Conservation (phyloP, 176 grass and related monocot genomes). For the Carex cristatella region DNA sequence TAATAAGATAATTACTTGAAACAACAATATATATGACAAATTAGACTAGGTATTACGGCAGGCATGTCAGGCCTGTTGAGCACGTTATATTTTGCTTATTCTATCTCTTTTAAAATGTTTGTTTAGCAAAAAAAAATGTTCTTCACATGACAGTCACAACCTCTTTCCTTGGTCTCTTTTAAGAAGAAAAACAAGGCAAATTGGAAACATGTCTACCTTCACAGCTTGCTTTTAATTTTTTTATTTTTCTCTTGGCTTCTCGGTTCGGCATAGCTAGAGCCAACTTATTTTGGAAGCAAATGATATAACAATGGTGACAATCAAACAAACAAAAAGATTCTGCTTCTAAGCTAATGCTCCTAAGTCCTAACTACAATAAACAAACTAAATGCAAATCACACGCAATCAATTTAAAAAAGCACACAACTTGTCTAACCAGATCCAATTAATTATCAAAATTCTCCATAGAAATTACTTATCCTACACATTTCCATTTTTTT, state of each 20-base stretch:
- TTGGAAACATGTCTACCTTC: constrained; percentile 1
- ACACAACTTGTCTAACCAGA: not conserved
- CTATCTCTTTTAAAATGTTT: not conserved
- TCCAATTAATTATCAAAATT: not conserved
- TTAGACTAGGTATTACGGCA: too few species aligned
- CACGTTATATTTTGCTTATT: not conserved
- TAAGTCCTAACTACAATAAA: constrained; percentile 8
- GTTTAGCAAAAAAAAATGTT: not conserved
- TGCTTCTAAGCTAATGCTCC: constrained; percentile 7
- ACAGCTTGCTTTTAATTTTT: not conserved
- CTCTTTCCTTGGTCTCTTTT: not conserved
- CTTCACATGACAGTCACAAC: constrained; percentile 8
- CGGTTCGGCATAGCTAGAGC: not conserved
- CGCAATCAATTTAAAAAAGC: not conserved
- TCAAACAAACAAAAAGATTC: constrained; percentile 12
- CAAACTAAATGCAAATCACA: constrained; percentile 6
- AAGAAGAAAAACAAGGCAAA: not conserved
- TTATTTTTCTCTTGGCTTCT: not conserved
- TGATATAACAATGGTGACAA: not conserved
- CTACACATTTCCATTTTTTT: not conserved
- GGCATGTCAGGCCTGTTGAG: too few species aligned
- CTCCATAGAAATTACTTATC: not conserved
- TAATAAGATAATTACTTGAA: too few species aligned
- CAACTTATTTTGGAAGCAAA: not conserved
- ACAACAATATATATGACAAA: too few species aligned